Conservation (phyloP, 83 land plant genomes). For the Isoetes engelmannii region DNA sequence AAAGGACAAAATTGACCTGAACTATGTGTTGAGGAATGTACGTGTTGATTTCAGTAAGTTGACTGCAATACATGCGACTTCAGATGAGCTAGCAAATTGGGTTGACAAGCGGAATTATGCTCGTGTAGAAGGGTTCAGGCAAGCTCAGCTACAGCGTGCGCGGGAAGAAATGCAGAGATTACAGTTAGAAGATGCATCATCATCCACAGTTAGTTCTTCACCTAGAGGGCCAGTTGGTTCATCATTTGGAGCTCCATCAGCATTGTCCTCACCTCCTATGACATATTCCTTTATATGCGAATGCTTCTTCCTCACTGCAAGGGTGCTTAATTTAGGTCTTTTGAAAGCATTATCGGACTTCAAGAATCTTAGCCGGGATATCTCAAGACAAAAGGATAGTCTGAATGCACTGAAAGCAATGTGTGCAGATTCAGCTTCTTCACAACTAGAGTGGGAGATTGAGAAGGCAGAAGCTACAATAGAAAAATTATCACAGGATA, state of each 20-base stretch:
- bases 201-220: constrained; percentile 37
- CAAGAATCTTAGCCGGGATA: constrained; percentile 71
- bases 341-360: constrained; percentile 79
- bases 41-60: constrained; percentile 74
- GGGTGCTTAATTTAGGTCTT: constrained; percentile 85
- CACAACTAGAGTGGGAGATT: constrained; percentile 58
- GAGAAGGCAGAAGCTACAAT: constrained; percentile 56
- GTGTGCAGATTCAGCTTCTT: constrained; percentile 59
- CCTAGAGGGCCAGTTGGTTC: constrained; percentile 14
- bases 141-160: constrained; percentile 36
- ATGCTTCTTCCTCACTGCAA: constrained; percentile 94
- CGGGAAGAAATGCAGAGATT: constrained; percentile 45
- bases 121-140: constrained; percentile 39
- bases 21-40: constrained; percentile 51
- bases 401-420: constrained; percentile 51
- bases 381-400: constrained; percentile 63
- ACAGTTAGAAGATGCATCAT: constrained; percentile 59
- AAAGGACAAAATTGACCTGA: constrained; percentile 73
- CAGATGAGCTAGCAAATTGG: constrained; percentile 83
- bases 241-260: constrained; percentile 14
- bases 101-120: constrained; percentile 42
- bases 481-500: constrained; percentile 66
- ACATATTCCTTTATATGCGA: constrained; percentile 86
- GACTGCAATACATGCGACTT: constrained; percentile 90
- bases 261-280: constrained; percentile 13